Evolutionary conservation across 2,329 filamentous ascomycete genomes (phyloP), one percentile per base, ranked within the genome.

Genomic region (Pestalotiopsis sp.): DNA sequence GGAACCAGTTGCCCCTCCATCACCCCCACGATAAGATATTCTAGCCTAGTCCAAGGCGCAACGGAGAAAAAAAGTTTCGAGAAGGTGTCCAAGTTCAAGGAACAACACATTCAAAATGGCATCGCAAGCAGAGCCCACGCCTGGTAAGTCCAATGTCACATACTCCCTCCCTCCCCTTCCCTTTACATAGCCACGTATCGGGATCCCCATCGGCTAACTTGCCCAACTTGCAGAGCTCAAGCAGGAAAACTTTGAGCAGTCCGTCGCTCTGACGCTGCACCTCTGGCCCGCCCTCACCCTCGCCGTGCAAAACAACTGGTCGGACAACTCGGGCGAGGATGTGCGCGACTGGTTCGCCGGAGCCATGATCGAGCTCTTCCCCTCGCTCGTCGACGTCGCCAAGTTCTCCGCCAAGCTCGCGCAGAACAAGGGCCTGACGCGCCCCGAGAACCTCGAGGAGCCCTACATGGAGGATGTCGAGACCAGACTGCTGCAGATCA

Each of bases 301-400:
- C 76, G 94, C 96, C 60, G 93, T 98, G 58, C 88, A 92, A 78
- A 94, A 93, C 79, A 86, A 89, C 81, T 97, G 94, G 92, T 96
- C 95, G 74, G 96, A 95, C 2, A 89, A 93, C 55, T 90, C 94
- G 76, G 91, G 90, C 24, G 80, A 85, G 69, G 94, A 97, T 80
- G 98, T 98, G 84, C 92, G 95, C 75, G 95, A 97, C 85, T 98
- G 94, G 95, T 93, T 99, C 75, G 95, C 93, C 64, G 94, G 94
- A 71, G 92, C 92, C 57, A 86, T 98, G 65, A 91, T 91, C 68
- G 93, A 97, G 30, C 88, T 97, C 70, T 91, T 98, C 73, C 83
- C 84, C 24, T 87, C 94, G 71, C 88, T 97, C 72, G 81, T 81
- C 67, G 77, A 77, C 68, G 70, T 79, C 35, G 62, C 69, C 66